Evolutionary conservation across 164 flowering plant genomes (phyloP), one percentile per base, ranked within the genome.

Genomic region (Sextonia rubra): DNA sequence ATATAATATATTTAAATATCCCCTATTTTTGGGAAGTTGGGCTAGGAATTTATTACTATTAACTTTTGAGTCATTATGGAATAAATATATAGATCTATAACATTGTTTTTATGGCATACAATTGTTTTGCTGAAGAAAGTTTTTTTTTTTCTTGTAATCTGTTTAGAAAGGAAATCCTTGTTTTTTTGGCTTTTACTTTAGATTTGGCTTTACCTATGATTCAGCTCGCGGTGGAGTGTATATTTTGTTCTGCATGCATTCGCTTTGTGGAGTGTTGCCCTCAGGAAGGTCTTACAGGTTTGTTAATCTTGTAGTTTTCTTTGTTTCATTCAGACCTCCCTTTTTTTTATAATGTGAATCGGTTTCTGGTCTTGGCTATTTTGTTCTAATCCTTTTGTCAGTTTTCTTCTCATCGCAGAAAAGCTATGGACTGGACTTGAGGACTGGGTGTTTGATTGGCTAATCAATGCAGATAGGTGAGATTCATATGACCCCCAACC

Each of bases 211-310:
- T 18, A 7, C n/a, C 47, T 12, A 12, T 4, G 22, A 14, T 64
- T 64, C 93, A 96, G 97, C 93, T 96, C 77, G 99, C 98, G 65
- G 97, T 96, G 80, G 99, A 96, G 87, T 96, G 99, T 85, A 93
- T 96, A 66, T 96, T 96, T 85, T 96, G 97, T 82, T 96, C 98
- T 47, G 99, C 99, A 29, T 96, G 99, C 74, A 96, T 96, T 73
- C 97, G 98, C 58, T 93, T 93, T 83, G 98, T 92, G 70, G 98
- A 96, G 80, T 93, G 98, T 82, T 96, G 99, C 75, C 97, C 97
- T 0, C 99, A 91, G 77, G 99, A 93, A 66, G 99, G 97, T 69
- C 95, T 96, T 75, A 96, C 97, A 79, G 98, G 98, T 91, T 66
- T 76, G 78, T 71, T 64, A 64, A 66, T 62, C 69, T 64, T 58